Evolutionary conservation across 768 basidiomycete genomes (phyloP), one percentile per base, ranked within the genome.

Genomic region (Pleurotus platypus): DNA sequence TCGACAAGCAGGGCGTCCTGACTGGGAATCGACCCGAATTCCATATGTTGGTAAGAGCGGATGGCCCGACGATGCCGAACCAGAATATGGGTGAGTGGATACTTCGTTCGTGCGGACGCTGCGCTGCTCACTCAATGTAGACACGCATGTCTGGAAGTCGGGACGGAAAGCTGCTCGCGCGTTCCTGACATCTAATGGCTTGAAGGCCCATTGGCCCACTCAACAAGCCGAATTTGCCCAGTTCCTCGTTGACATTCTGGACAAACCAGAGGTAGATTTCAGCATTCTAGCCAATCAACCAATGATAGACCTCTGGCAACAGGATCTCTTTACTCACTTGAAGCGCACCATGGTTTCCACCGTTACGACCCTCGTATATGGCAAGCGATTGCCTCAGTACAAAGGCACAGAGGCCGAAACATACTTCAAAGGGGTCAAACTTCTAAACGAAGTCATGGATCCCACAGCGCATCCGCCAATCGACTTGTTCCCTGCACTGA

Each of bases 191-290:
- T 51, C 55, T 8, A 60, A 66, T 39, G 63, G 61, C 2, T 63
- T 60, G 38, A 56, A 58, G 13, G 46, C 54, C 37, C 64, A 63
- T 55, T 53, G 66, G 12, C 67, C 64, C 5, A 64, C 68, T 11
- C 69, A 69, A 50, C 58, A 57, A 12, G 69, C 67, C 1, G 69
- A 71, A 56, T 54, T 67, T 9, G 56, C 61, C 20, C 70, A 71
- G 55, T 60, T 72, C 40, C 60, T 72, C 58, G 58, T 65, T 37
- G 71, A 72, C 38, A 43, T 72, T 13, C 46, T 72, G 39, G 60
- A 62, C 7, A 50, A 60, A 5, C 69, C 71, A 13, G 58, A 67
- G 57, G 70, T 72, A 47, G 49, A 12, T 30, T 15, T 1, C 35
- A 13, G 9, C 27, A n/a, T 15, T 3, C 12, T 18, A 13, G 5